Percentiles rank a stretch among this genome's conserved stretches.
These are phyloP conservation scores for Aschersonia sp. DNA, from an alignment of 2,329 filamentous ascomycete genomes.

Conservation along the genomic window DNA sequence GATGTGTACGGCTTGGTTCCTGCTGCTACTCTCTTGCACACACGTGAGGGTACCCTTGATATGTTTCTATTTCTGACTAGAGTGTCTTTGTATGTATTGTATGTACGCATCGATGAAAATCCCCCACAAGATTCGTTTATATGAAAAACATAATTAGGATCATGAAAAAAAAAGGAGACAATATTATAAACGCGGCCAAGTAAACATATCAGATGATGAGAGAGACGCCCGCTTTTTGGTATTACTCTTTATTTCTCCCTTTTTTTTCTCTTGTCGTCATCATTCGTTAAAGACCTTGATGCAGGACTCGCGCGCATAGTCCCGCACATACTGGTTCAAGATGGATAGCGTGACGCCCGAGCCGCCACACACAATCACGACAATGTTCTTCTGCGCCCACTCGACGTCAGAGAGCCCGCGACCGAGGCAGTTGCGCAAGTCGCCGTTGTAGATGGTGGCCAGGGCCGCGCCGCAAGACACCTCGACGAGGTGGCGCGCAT, in stretches of 20 bases:
- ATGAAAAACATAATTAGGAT: neutral
- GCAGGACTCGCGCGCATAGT: conserved; percentile 20
- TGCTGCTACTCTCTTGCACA: no score
- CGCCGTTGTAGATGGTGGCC: conserved; percentile 50
- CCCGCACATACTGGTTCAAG: conserved; percentile 41
- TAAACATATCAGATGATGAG: neutral
- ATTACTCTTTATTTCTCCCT: neutral
- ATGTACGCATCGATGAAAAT: no score
- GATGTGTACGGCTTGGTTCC: no score
- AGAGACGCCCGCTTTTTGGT: neutral
- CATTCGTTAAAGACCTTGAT: conserved; percentile 13
- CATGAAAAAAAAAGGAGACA: neutral
- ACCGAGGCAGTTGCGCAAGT: conserved; percentile 47
- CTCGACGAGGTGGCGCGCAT: conserved; percentile 71
- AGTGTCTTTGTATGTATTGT: no score
- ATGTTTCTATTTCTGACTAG: no score
- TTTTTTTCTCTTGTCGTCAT: neutral
- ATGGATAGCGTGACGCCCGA: conserved; percentile 50
- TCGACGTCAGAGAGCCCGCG: conserved; percentile 36
- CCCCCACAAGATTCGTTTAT: no score
- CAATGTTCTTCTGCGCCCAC: conserved; percentile 54
- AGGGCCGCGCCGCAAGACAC: conserved; percentile 72
- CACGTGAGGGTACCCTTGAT: no score
- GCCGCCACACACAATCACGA: conserved; percentile 76
- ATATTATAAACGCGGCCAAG: no score